A percentile compares a stretch with the other conserved stretches of the same genome.
Conservation (phyloP, 495 filamentous ascomycete species). For the Lophiostoma macrostomum region DNA sequence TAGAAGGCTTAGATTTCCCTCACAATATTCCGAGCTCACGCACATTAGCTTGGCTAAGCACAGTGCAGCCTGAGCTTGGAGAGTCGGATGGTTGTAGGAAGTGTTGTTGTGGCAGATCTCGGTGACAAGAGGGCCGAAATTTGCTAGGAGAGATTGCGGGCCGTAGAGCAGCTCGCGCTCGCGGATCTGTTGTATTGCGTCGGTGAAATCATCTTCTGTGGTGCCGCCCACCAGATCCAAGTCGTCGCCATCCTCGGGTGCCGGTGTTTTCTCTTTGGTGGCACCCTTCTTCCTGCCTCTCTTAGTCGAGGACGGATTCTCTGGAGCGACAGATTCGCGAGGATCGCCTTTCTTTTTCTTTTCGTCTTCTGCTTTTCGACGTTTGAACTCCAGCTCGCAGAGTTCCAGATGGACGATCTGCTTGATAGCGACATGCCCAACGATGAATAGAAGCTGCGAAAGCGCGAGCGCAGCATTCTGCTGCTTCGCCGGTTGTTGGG, state of each 20-base stretch:
- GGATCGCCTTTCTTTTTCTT: conserved; percentile 69
- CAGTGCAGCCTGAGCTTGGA: conserved; percentile 91
- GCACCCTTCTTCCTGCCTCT: conserved; percentile 45
- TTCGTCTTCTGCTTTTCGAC: conserved; percentile 88
- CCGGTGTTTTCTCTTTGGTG: conserved; percentile 41
- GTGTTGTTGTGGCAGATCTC: conserved; percentile 96
- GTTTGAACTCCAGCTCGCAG: conserved; percentile 95
- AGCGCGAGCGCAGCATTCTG: conserved; percentile 60
- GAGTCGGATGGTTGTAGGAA: conserved; percentile 75
- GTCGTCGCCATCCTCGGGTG: conserved; percentile 63
- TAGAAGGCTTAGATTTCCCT: conserved; percentile 84
- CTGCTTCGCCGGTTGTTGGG: conserved; percentile 26
- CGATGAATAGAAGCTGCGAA: conserved; percentile 90
- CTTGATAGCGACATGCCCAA: conserved; percentile 95
- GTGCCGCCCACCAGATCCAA: conserved; percentile 96
- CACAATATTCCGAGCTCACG: conserved; percentile 77
- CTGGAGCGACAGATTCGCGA: conserved; percentile 18
- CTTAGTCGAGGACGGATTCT: conserved; percentile 46
- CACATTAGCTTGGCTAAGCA: conserved; percentile 99
- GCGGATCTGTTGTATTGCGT: conserved; percentile 90
- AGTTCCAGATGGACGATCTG: conserved; percentile 99
- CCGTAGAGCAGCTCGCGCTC: conserved; percentile 93
- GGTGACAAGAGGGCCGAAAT: conserved; percentile 84
- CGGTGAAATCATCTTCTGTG: conserved; percentile 96
- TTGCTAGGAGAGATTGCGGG: conserved; percentile 74